Evolutionary conservation across 768 basidiomycete species (phyloP), one percentile per base, ranked within the genome.

Genomic region (Zangia roseola): DNA sequence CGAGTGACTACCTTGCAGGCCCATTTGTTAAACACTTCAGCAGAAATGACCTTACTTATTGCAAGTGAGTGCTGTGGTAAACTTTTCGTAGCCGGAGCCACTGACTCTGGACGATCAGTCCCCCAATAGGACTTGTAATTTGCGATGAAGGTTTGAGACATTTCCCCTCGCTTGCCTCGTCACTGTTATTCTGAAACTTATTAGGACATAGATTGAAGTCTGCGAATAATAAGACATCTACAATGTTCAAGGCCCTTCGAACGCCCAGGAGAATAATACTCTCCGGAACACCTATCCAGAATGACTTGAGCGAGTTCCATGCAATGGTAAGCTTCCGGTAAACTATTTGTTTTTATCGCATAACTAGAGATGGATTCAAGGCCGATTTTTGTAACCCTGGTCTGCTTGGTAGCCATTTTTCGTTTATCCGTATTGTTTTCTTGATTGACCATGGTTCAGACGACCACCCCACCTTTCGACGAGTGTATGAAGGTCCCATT

Each of bases 231-330:
- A 95, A 97, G 71, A 95, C 93, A 0, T 86, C 86, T 2, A 78
- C 80, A 40, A 89, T 94, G 80, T 91, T 99, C 60, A 83, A 86
- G 43, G 76, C 79, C 5, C 71, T 99, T 24, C 77, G 77, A 40
- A 92, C 91, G 2, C 78, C 77, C 10, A 76, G 91, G 20, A 73
- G 95, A 31, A 77, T 97, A 53, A 94, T 99, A 31, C 74, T 99
- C 4, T 94, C 94, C 1, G 97, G 97, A 26, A 99, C 97, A 1
- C 97, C 97, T 1, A 90, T 99, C 35, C 97, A 98, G 65, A 99
- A 99, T 68, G 92, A 97, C 65, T 70, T 99, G 24, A 75, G 87
- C 54, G 97, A 99, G 67, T 95, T 95, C 62, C 95, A 97, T 68
- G 81, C 93, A 5, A 98, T 98, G 95, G 94, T 93, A 55, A 54